Conservation (phyloP, 768 basidiomycete genomes). For the Paxillus ammoniavirescens region DNA sequence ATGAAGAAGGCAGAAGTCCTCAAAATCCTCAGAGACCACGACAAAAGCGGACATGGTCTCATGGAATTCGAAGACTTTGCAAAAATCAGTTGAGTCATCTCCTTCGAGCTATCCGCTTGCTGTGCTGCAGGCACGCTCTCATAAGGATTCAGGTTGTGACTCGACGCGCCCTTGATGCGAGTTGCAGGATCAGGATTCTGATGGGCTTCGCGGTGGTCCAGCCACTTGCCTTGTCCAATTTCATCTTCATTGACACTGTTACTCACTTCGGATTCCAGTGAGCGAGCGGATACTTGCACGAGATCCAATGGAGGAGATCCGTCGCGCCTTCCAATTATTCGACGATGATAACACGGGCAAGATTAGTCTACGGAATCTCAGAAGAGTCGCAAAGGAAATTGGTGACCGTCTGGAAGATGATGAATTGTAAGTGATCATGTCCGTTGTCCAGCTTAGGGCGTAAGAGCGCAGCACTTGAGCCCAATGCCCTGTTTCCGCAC, state of each 20-base stretch:
- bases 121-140: background rate
- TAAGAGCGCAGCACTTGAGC: constrained; percentile 24
- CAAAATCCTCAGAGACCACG: constrained; percentile 89
- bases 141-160: background rate
- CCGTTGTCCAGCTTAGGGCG: constrained; percentile 14
- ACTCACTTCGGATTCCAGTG: constrained; percentile 55
- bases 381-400: constrained; percentile 94
- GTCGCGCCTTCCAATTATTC: constrained; percentile 93
- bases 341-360: constrained; percentile 96
- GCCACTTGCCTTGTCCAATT: background rate
- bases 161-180: constrained; percentile 3
- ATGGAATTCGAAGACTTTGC: constrained; percentile 95
- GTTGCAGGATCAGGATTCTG: background rate
- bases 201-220: background rate
- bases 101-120: background rate
- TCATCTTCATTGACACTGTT: background rate
- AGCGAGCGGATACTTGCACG: constrained; percentile 89
- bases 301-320: constrained; percentile 95
- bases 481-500: constrained; percentile 29
- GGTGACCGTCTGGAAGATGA: constrained; percentile 95
- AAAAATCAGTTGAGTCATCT: constrained; percentile 74
- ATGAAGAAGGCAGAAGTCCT: constrained; percentile 98
- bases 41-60: constrained; percentile 75
- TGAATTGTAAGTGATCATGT: constrained; percentile 72
- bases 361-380: constrained; percentile 86